phyloP scores from a whole-genome alignment of 2,329 filamentous ascomycete species.

The Alternaria sp. region DNA sequence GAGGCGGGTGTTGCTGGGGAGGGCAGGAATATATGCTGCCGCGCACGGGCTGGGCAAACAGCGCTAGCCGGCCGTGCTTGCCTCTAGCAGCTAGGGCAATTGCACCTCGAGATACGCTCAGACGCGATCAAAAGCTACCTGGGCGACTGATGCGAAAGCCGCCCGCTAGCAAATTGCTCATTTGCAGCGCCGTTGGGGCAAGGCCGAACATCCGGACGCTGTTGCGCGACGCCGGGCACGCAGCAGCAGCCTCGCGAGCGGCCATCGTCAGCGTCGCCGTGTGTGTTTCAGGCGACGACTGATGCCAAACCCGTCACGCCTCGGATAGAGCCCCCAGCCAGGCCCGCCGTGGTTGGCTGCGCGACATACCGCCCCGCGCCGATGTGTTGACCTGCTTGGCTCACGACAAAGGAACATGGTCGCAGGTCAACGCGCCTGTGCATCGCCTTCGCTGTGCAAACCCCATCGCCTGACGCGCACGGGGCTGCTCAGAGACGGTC shows the following conservation, averaged over 20 bases:
- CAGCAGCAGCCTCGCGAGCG: neutral
- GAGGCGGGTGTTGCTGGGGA: conserved; percentile 21
- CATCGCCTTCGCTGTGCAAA: conserved; percentile 31
- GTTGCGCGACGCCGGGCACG: neutral
- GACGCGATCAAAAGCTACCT: conserved; percentile 19
- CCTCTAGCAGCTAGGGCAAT: conserved; percentile 21
- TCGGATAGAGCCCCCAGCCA: conserved; percentile 17
- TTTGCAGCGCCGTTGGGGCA: conserved; percentile 10
- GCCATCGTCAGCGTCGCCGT: conserved; percentile 6
- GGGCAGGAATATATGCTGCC: conserved; percentile 22
- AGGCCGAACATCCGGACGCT: conserved; percentile 8
- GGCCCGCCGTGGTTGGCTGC: conserved; percentile 20
- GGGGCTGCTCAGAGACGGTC: conserved; percentile 11
- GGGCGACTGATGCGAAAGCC: conserved; percentile 5
- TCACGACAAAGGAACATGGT: conserved; percentile 4
- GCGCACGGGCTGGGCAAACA: conserved; percentile 22
- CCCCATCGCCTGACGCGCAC: conserved; percentile 28
- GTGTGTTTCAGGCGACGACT: conserved; percentile 22
- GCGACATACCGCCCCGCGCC: conserved; percentile 24
- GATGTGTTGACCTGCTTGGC: conserved; percentile 14
- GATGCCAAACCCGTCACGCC: conserved; percentile 24
- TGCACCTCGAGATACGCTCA: conserved; percentile 31
- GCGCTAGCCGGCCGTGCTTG: conserved; percentile 18
- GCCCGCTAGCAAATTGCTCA: conserved; percentile 24
- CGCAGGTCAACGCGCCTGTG: conserved; percentile 22